A percentile compares a stretch with the other conserved stretches of the same genome.
Conservation (phyloP, 2,329 filamentous ascomycete species). For the Mollisia scopiformis region DNA sequence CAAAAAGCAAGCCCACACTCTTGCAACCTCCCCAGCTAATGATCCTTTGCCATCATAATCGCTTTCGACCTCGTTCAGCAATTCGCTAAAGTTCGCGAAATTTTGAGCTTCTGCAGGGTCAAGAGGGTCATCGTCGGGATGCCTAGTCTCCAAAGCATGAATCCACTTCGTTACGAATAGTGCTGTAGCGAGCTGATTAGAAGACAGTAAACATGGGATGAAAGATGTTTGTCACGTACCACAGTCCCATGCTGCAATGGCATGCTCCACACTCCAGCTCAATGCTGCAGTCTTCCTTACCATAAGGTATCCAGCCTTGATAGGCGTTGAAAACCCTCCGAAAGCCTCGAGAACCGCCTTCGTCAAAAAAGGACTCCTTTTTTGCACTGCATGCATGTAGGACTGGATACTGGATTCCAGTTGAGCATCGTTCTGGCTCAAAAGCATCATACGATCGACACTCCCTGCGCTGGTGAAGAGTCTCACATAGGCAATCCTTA, state of each 20-base stretch:
- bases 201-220: neutral
- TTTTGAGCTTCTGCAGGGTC: neutral
- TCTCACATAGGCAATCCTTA: conserved; percentile 1
- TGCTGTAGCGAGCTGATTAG: no score
- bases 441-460: conserved; percentile 3
- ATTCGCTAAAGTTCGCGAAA: neutral
- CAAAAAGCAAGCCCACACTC: conserved; percentile 33
- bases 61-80: neutral
- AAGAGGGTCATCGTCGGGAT: neutral
- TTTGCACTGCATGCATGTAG: neutral
- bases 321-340: conserved; percentile 34
- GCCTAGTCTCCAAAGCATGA: neutral
- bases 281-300: conserved; percentile 38
- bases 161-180: conserved; percentile 4
- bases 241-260: conserved; percentile 38
- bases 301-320: conserved; percentile 33
- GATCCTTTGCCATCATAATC: neutral
- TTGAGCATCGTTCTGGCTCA: neutral
- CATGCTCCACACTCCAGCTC: conserved; percentile 39
- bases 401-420: neutral
- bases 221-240: conserved; percentile 16
- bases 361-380: conserved; percentile 25
- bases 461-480: conserved; percentile 2
- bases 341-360: conserved; percentile 35
- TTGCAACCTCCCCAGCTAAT: conserved; percentile 29